Base-by-base conservation (phyloP, 805 yeast species). In the Candida caryicola region DNA sequence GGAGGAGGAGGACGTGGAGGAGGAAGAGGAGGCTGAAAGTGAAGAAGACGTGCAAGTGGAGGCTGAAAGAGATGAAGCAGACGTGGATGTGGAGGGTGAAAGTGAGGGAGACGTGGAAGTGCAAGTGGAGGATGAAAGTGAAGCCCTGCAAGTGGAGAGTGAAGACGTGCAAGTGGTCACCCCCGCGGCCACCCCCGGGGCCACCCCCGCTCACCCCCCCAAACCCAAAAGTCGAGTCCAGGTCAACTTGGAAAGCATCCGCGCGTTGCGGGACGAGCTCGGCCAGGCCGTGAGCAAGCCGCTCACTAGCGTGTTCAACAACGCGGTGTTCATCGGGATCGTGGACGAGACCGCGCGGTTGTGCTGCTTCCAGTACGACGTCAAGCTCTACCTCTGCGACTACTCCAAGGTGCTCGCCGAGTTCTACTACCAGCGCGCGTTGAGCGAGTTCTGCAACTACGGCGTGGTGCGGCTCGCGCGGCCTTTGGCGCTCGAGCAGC, bases 341-440 rank as follows among this genome's bases (percentile, higher is more conserved):
- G 90, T 86, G 2, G 98, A 91, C 55, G 74, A 74, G 8, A 54
- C 61, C 9, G 74, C 78, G 44, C 65, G 97, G 31, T 64, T 91
- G 15, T 81, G 85, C 10, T 84, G 95, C n/a, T 69, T 91, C 31
- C 99, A 93, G 56, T 76, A 81, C 54, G 96, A 83, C 49, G 83
- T 89, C 6, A 79, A 80, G 41, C 65, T 93, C 10, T 83, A 75
- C 54, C 60, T 93, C 17, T 79, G 91, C 14, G 96, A 91, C 59
- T 93, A 88, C 58, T 87, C 82, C 0, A 72, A 85, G 0, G 55
- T 86, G 1, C 68, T 82, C 19, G 60, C 64, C 43, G 87, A 85
- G 44, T 67, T 88, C 39, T 89, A 85, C 51, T 93, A 89, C 59
- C 97, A 93, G 51, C 62, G 85, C 4, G 88, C 85, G 0, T 60